Base-by-base conservation (phyloP, 129 eudicot genomes). In the Smallanthus sonchifolius region DNA sequence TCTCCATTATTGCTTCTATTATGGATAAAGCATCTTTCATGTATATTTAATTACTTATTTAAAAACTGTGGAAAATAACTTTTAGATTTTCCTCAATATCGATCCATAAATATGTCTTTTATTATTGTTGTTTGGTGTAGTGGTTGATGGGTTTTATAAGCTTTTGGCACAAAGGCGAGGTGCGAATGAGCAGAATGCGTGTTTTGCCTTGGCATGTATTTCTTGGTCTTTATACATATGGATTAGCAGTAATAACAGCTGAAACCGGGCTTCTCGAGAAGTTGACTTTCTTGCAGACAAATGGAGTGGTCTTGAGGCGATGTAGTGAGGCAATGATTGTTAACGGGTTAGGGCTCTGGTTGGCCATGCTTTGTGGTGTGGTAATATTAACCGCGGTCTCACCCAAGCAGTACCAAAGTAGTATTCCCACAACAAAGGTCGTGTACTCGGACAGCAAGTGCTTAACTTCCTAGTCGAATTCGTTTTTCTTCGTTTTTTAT, bases 231-330 rank as follows among this genome's bases (percentile, higher is more conserved):
- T 93, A 90, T 82, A 86, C 98, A 2, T 93, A 93, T 16, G 97
- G 92, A 16, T 64, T 93, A 77, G 97, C 98, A 0, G 91, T 93
- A 39, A 90, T 79, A 30, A 90, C 97, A 4, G 98, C 98, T 1
- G 98, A 90, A 75, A 93, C 91, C 3, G 98, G 98, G 64, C 93
- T 94, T 45, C 89, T 94, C 15, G 96, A 94, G 77, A 94, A 94
- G 82, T 57, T 93, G 47, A 93, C 98, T 35, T 86, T 93, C 76
- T 75, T 90, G 65, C 92, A 93, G 70, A 65, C 89, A 11, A 79
- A 67, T 9, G 88, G 96, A 43, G 74, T 82, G 36, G 91, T 92
- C 9, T 73, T 74, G 67, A 92, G 81, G 75, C 87, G 74, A 5
- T 75, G 86, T 77, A 86, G 72, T 0, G 98, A 93, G 68, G 85